These are phyloP conservation scores for Saturnispora diversa DNA, from an alignment of 805 yeast species.

Conservation along the genomic window DNA sequence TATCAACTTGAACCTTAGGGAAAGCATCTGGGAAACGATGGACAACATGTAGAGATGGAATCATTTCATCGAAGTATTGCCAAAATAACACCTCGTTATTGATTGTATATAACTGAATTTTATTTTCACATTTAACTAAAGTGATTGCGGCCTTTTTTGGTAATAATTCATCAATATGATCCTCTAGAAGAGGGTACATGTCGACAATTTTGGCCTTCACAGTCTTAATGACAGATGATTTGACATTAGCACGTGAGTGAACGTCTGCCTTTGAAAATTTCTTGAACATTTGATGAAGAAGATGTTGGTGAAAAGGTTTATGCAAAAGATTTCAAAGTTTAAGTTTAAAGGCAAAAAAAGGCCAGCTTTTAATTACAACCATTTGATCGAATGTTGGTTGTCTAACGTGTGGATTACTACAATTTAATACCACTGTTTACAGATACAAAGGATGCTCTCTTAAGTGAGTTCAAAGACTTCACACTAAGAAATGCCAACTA, in stretches of 20 bases:
- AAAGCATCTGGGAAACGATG: slow-evolving; percentile 79
- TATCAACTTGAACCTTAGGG: slow-evolving; percentile 82
- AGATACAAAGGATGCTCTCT: no score
- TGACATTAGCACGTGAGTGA: slow-evolving; percentile 84
- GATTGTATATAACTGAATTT: slow-evolving; percentile 66
- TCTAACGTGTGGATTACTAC: no score
- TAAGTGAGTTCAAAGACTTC: slow-evolving; percentile 10
- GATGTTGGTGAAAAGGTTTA: neutral
- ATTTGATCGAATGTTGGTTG: no score
- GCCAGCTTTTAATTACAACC: no score
- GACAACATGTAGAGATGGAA: slow-evolving; percentile 67
- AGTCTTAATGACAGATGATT: slow-evolving; percentile 91
- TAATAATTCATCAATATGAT: slow-evolving; percentile 67
- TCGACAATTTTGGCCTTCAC: slow-evolving; percentile 64
- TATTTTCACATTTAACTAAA: slow-evolving; percentile 82
- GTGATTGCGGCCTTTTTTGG: slow-evolving; percentile 85
- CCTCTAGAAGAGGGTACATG: slow-evolving; percentile 69
- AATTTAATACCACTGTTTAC: no score
- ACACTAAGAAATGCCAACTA: neutral
- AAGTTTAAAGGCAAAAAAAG: no score
- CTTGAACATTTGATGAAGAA: slow-evolving; percentile 25
- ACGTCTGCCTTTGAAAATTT: slow-evolving; percentile 75
- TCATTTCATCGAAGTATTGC: slow-evolving; percentile 73
- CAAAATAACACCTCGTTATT: slow-evolving; percentile 68
- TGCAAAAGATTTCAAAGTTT: neutral